Base-by-base conservation (phyloP, 2,329 filamentous ascomycete genomes). In the Botrytis galanthina region DNA sequence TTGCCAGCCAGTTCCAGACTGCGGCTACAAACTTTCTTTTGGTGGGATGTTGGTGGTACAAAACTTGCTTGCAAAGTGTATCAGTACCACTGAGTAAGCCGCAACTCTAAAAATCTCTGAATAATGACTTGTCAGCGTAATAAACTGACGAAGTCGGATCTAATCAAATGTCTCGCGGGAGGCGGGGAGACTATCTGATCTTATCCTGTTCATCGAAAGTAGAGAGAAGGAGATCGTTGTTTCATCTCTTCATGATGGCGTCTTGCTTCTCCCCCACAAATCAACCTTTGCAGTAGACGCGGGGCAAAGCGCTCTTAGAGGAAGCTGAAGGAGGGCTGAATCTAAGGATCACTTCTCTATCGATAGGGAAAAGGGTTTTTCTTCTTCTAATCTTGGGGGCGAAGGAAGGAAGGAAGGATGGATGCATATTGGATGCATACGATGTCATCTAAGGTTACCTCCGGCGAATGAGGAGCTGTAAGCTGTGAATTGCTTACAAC, bases 261-360 rank as follows among this genome's bases (percentile, higher is more conserved):
- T 71, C 59, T 64, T 64, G n/a, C 37, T 32, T 29, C 59, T 37
- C 70, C 44, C 71, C 71, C 71, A 72, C 71, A 72, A 67, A 20
- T 72, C 70, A 39, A 67, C 29, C 29, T 68, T 22, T 60, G 16
- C 37, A 57, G 71, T 69, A 72, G 71, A 72, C 71, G 71, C 71
- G 71, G 71, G 63, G 71, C 71, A 72, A 72, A 72, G 51, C 26
- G 62, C 54, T 72, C 26, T 59, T 61, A 51, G 32, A 72, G 71
- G 42, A 72, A 72, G 42, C 42, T 39, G 64, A 68, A 39, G 35
- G 66, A 68, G 48, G 71, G 63, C 63, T 72, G 54, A 69, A 48
- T 54, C 63, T 54, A 72, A 60, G 71, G 63, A 69, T 69, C 51
- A 60, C 60, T 20, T 68, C 44, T 42, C 20, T 72, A 69, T 72